Conservation (phyloP, 2,329 filamentous ascomycete species). For the Drechslerella dactyloides region DNA sequence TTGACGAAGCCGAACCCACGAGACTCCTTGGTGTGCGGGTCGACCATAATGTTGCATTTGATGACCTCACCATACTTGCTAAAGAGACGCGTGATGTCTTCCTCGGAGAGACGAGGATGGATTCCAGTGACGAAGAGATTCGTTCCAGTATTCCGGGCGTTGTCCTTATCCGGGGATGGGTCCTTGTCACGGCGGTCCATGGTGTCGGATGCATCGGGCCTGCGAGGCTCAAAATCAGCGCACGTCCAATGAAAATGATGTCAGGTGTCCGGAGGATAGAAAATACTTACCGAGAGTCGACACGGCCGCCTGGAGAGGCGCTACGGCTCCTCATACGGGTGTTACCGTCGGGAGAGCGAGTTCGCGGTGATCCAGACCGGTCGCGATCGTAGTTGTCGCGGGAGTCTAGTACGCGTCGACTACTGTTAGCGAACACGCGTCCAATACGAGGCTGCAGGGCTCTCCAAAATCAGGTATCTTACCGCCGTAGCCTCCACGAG, state of each 20-base stretch:
- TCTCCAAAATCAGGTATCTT: constrained; percentile 56
- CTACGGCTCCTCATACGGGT: constrained; percentile 64
- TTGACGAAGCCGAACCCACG: constrained; percentile 99
- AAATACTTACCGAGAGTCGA: constrained; percentile 59
- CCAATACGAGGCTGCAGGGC: constrained; percentile 29
- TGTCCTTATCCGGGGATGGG: constrained; percentile 67
- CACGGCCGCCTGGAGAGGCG: constrained; percentile 68
- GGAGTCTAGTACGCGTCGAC: constrained; percentile 28
- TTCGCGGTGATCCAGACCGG: constrained; percentile 71
- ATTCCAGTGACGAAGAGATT: constrained; percentile 99
- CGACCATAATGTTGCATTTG: constrained; percentile 99
- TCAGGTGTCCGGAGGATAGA: constrained; percentile 11
- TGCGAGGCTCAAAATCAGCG: constrained; percentile 24
- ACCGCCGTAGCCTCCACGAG: constrained; percentile 70
- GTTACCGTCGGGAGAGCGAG: constrained; percentile 55
- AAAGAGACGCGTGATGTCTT: constrained; percentile 91
- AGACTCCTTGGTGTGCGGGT: constrained; percentile 97
- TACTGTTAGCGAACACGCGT: constrained; percentile 50
- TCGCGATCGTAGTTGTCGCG: constrained; percentile 67
- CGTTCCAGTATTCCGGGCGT: constrained; percentile 87
- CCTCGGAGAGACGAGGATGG: constrained; percentile 86
- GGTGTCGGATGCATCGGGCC: constrained; percentile 52
- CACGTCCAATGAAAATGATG: neutral
- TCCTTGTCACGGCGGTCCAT: constrained; percentile 56
- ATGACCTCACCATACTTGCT: constrained; percentile 99